Base-by-base conservation (phyloP, 2,329 filamentous ascomycete genomes). In the Alternaria postmessia region DNA sequence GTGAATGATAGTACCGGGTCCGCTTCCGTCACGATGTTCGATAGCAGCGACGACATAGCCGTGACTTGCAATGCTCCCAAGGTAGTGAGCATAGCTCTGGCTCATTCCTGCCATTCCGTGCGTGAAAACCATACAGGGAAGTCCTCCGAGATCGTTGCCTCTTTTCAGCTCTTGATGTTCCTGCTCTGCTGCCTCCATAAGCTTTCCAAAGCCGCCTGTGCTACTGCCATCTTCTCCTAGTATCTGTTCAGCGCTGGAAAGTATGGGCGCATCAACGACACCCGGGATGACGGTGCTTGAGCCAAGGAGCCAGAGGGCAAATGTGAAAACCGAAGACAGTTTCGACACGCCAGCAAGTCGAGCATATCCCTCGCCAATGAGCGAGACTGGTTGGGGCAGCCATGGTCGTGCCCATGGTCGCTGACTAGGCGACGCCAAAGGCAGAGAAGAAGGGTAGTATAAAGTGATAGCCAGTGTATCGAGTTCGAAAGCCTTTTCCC, bases 21-120 rank as follows among this genome's bases (percentile, higher is more conserved):
- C 80, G 55, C 80, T 82, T 12, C 81, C 81, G 64, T 83, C 81
- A 43, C 81, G 71, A 59, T 83, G 81, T 66, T 83, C 81, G 16
- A 83, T 75, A 2, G 81, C 81, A 16, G 80, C 81, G 7, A 83
- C 80, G 11, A 83, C 68, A 44, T 78, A 79, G 8, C 81, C 81
- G 47, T 81, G 74, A 43, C 80, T 81, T 12, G 81, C 81, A 30
- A 83, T 75, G 57, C 81, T 81, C 12, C 79, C 81, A 16, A 81
- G 77, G 60, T 80, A 82, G 51, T 82, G 79, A 18, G 81, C 80
- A 65, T 83, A 83, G 64, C 75, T 77, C 46, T 81, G 82, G 34
- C 79, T 76, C 67, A 78, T 78, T 3, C 79, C 78, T 4, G 81
- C 81, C 79, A 81, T 81, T 6, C 81, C 81, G 63, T 83, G 81